Conservation (phyloP, 441 rosid genomes). For the Pelargonium myrrhifolium region DNA sequence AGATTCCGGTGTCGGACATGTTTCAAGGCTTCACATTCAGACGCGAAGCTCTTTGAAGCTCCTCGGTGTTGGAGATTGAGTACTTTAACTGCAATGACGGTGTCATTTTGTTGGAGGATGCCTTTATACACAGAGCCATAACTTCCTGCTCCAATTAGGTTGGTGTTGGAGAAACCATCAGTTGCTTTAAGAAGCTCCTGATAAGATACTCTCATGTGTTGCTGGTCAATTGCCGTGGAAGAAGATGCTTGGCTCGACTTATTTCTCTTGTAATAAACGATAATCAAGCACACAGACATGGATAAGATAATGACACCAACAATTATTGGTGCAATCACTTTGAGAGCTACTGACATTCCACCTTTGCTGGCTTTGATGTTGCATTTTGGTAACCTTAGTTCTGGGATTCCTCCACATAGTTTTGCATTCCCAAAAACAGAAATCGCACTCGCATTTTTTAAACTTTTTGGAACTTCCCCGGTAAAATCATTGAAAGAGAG, state of each 20-base stretch:
- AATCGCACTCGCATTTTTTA: conserved; percentile 12
- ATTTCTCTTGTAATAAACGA: background rate
- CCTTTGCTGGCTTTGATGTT: background rate
- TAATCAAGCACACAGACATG: background rate
- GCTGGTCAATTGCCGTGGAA: background rate
- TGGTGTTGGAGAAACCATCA: conserved; percentile 18
- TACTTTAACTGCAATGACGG: conserved; percentile 18
- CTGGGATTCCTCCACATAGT: conserved; percentile 26
- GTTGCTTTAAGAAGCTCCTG: conserved; percentile 15
- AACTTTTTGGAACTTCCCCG: conserved; percentile 23
- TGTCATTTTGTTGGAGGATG: background rate
- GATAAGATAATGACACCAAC: conserved; percentile 1
- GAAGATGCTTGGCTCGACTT: background rate
- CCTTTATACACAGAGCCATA: conserved; percentile 22
- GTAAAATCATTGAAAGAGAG: conserved; percentile 21
- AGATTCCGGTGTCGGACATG: conserved; percentile 5
- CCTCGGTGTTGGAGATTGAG: conserved; percentile 16
- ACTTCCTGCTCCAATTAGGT: conserved; percentile 17
- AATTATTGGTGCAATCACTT: conserved; percentile 2
- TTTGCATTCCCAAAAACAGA: conserved; percentile 19
- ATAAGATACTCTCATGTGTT: conserved; percentile 13
- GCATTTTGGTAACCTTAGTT: conserved; percentile 18
- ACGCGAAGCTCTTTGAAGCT: conserved; percentile 20
- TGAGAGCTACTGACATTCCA: background rate
- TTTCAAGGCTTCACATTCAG: conserved; percentile 13